A percentile compares a stretch with the other conserved stretches of the same genome.
phyloP scores from a whole-genome alignment of 1,139 yeast species.

The Candida freyschussii region DNA sequence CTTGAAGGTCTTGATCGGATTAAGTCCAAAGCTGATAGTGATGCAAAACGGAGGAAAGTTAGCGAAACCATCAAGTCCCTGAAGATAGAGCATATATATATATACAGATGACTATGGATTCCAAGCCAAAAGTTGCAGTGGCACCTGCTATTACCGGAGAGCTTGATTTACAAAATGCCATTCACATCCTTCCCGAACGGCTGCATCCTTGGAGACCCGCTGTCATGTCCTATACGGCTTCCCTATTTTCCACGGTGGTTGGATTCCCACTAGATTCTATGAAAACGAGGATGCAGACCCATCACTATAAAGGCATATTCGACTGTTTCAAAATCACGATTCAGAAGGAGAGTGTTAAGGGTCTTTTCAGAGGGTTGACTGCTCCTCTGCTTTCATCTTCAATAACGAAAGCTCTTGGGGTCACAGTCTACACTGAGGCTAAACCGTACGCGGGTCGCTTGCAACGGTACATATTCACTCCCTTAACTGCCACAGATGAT shows the following conservation, averaged over 20 bases:
- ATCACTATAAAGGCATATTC: conserved; percentile 51
- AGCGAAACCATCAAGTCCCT: no score
- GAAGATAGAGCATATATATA: no score
- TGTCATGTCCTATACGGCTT: conserved; percentile 58
- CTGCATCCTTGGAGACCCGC: conserved; percentile 55
- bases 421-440: conserved; percentile 55
- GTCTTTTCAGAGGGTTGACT: conserved; percentile 71
- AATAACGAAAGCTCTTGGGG: conserved; percentile 60
- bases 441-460: conserved; percentile 45
- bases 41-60: no score
- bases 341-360: conserved; percentile 57
- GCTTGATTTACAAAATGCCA: conserved; percentile 28
- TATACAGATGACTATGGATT: no score
- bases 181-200: conserved; percentile 45
- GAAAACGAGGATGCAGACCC: conserved; percentile 82
- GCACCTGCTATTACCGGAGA: conserved; percentile 37
- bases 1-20: no score
- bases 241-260: conserved; percentile 61
- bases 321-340: conserved; percentile 60
- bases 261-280: conserved; percentile 85
- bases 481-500: conserved; percentile 10
- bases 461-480: conserved; percentile 18
- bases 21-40: no score
- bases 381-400: conserved; percentile 70
- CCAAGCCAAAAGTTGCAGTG: conserved; percentile 4